A percentile compares a stretch with the other conserved stretches of the same genome.
phyloP scores from a whole-genome alignment of 176 grass and related monocot species.

The Leersia perrieri region DNA sequence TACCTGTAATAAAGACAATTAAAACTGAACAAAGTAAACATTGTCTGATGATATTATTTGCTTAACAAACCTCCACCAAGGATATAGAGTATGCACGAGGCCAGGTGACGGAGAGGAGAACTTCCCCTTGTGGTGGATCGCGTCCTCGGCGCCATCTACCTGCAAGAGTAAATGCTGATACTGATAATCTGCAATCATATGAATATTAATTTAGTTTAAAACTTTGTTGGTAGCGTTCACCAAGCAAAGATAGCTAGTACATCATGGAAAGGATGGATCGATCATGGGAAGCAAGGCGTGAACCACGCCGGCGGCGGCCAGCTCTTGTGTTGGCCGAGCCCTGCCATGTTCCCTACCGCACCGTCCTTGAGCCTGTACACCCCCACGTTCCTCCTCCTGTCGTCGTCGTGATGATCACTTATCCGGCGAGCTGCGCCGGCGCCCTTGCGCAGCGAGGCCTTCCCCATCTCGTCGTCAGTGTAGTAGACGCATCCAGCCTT shows the following conservation, averaged over 20 bases:
- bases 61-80: too few relatives aligned
- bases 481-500: neutral
- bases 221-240: too few relatives aligned
- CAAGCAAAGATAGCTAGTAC: too few relatives aligned
- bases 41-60: too few relatives aligned
- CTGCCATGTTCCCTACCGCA: neutral
- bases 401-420: neutral
- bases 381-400: neutral
- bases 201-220: too few relatives aligned
- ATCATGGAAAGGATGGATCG: too few relatives aligned
- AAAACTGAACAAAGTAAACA: too few relatives aligned
- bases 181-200: too few relatives aligned
- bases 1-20: too few relatives aligned
- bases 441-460: neutral
- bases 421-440: too few relatives aligned
- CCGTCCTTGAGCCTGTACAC: neutral
- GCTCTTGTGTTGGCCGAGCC: neutral
- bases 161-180: too few relatives aligned
- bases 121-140: neutral
- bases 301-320: slow-evolving; percentile 14
- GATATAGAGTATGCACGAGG: too few relatives aligned
- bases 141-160: slow-evolving; percentile 24
- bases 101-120: slow-evolving; percentile 18
- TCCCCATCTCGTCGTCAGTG: neutral
- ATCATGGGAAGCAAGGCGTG: neutral